Evolutionary conservation across 306 rosid genomes (phyloP), one percentile per base, ranked within the genome.

Genomic region (Oxytropis ochrocephala): DNA sequence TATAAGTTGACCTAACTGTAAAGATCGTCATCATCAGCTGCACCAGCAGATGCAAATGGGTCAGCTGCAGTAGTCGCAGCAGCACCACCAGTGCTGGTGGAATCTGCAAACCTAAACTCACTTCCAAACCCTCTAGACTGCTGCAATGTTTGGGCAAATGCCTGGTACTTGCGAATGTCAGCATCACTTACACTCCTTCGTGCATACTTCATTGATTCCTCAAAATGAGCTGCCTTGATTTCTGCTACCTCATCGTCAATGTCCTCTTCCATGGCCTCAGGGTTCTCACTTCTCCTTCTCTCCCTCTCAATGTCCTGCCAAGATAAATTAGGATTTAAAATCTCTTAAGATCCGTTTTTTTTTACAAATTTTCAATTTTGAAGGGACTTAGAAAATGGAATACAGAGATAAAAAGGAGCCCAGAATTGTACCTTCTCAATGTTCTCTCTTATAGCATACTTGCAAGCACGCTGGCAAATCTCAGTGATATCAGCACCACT

Each of bases 401-500:
- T 16, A 47, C 16, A 33, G 4, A 48, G 7, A 42, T n/a, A 70
- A 56, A 52, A 52, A 29, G 46, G 42, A 41, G 29, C 18, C 75
- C 68, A 30, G 16, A 58, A 44, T 64, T 55, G 11, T 85, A 94
- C 99, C 84, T 94, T 94, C 82, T 94, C 99, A 59, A 94, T 94
- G 79, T 94, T 91, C 87, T 94, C 92, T 77, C 99, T 84, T 14
- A 94, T 94, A 41, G 99, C 99, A 78, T 94, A 94, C 75, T 94
- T 94, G 96, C 92, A 85, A 14, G 97, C 86, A 39, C 99, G 92
- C 79, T 94, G 97, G 79, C 97, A 94, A 57, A 94, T 94, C 77
- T 94, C 99, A 8, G 97, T 94, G 61, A 94, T 91, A 82, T 89
- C 97, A 21, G 99, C 99, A 72, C 97, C 99, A 58, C 97, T 94